These are phyloP conservation scores for Phanerodontia chrysosporium DNA, from an alignment of 768 basidiomycete genomes.

Conservation along the genomic window DNA sequence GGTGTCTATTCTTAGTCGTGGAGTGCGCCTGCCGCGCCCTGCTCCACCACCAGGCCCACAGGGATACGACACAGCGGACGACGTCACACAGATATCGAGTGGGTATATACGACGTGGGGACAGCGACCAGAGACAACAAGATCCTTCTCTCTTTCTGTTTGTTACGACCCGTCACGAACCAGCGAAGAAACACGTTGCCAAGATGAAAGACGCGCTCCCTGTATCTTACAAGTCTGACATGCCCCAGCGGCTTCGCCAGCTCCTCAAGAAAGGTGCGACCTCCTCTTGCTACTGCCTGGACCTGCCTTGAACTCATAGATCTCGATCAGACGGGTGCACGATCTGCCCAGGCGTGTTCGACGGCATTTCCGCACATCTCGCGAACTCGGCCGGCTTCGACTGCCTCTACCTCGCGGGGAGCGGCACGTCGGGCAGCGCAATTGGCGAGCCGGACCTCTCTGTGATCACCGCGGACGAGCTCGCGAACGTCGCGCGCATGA, in stretches of 20 bases:
- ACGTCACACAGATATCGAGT: background rate
- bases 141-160: too few species aligned
- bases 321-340: conserved; percentile 17
- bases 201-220: conserved; percentile 8
- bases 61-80: background rate
- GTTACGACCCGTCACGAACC: too few species aligned
- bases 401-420: conserved; percentile 23
- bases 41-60: background rate
- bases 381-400: conserved; percentile 21
- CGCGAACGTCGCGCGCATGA: conserved; percentile 20
- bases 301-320: background rate
- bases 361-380: conserved; percentile 24
- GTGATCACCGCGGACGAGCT: conserved; percentile 23
- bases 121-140: background rate
- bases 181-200: too few species aligned
- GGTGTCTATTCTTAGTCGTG: background rate
- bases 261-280: conserved; percentile 18
- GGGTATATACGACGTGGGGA: background rate
- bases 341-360: conserved; percentile 24
- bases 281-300: background rate
- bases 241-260: conserved; percentile 18
- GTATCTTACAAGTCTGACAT: conserved; percentile 17
- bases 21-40: background rate
- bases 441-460: conserved; percentile 24
- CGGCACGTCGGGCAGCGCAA: conserved; percentile 20